Evolutionary conservation across 2,329 filamentous ascomycete species (phyloP), one percentile per base, ranked within the genome.

Genomic region (Aspergillus fischeri): DNA sequence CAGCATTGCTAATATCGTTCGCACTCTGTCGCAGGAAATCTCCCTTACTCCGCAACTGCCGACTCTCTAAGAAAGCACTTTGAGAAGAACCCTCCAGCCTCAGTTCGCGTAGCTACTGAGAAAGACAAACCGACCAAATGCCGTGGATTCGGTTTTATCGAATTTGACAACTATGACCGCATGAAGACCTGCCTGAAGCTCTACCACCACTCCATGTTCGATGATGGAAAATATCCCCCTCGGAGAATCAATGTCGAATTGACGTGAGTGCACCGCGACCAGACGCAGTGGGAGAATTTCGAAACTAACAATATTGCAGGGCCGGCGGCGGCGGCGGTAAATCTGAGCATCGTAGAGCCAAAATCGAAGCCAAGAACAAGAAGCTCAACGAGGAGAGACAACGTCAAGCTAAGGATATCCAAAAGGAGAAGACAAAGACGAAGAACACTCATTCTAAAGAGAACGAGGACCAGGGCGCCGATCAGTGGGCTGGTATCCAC

Each of bases 101-200:
- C 83, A 1, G 81, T 94, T 51, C 90, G 93, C 24, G 86, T 91
- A 60, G 84, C 90, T 50, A 90, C 86, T 53, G 83, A 89, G 67
- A 85, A 86, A 64, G 78, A 79, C 54, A 80, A 85, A 62, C 81
- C 83, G 11, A 80, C 79, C 54, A 84, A 86, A 63, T 88, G 85
- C 68, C 88, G 88, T 64, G 90, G 91, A 38, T 88, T 89, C 67
- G 91, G 90, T 5, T 96, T 97, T 74, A 80, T 97, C 65, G 93
- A 97, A 75, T 97, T 97, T 71, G 86, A 86, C 62, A 83, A 86
- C 64, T 95, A 87, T 76, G 89, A 92, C 75, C 86, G 89, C 70
- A 95, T 96, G 91, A 90, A 95, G 80, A 94, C 91, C 32, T 96
- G 91, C 70, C 81, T 97, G 59, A 90, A 92, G 75, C 86, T 91